Percentiles rank a stretch among this genome's conserved stretches.
These are phyloP conservation scores for Hypoxylon sp. DNA, from an alignment of 2,329 filamentous ascomycete species.

Conservation along the genomic window DNA sequence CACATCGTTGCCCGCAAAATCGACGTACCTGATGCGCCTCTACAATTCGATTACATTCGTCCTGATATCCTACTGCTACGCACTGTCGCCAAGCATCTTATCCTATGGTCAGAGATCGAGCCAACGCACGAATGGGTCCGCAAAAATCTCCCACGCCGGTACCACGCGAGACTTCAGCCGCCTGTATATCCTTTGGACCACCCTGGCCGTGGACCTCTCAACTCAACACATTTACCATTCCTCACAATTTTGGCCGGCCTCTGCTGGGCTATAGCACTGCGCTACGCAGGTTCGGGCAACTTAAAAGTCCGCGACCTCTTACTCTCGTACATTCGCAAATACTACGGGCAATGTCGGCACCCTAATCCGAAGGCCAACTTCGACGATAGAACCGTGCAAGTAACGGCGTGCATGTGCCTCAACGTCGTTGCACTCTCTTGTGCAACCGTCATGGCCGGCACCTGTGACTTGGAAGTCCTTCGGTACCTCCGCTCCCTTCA, in stretches of 20 bases:
- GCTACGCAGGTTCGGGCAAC: conserved; percentile 81
- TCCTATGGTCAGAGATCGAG: conserved; percentile 90
- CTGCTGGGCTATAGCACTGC: conserved; percentile 83
- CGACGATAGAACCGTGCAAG: conserved; percentile 85
- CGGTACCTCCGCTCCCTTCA: conserved; percentile 89
- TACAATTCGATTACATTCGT: conserved; percentile 95
- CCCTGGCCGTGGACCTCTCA: conserved; percentile 62
- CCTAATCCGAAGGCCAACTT: conserved; percentile 67
- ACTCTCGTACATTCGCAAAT: conserved; percentile 86
- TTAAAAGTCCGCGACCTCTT: conserved; percentile 82
- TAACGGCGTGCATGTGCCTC: conserved; percentile 90
- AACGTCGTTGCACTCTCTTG: conserved; percentile 86
- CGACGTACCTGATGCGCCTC: conserved; percentile 88
- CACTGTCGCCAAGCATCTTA: conserved; percentile 89
- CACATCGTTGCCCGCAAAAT: conserved; percentile 89
- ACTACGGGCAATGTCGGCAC: conserved; percentile 79
- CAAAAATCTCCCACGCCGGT: conserved; percentile 78
- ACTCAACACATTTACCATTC: conserved; percentile 88
- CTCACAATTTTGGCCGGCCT: conserved; percentile 93
- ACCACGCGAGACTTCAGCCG: conserved; percentile 74
- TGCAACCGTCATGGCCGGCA: conserved; percentile 95
- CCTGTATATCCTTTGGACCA: conserved; percentile 64
- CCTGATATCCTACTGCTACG: conserved; percentile 93
- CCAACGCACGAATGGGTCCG: conserved; percentile 82
- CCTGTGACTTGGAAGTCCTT: conserved; percentile 88